Evolutionary conservation across 129 eudicot genomes (phyloP).

Genomic region (Scalesia atractyloides): DNA sequence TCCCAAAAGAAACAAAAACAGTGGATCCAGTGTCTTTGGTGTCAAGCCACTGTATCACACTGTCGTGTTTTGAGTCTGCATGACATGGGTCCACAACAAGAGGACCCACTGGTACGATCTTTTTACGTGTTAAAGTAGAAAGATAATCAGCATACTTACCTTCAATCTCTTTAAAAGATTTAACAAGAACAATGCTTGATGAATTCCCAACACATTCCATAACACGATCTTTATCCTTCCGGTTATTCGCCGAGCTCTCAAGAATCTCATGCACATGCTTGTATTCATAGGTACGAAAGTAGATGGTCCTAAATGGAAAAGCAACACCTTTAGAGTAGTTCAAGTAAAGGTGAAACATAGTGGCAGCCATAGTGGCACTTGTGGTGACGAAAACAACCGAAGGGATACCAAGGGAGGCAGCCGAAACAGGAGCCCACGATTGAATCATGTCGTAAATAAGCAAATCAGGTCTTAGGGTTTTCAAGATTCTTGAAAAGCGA

Average conservation of each 20-base stretch:
- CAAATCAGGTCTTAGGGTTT: constrained; percentile 33
- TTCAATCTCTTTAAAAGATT: constrained; percentile 20
- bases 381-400: constrained; percentile 32
- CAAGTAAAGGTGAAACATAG: constrained; percentile 23
- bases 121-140: background rate
- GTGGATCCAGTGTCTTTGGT: constrained; percentile 4
- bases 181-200: constrained; percentile 16
- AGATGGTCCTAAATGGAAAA: constrained; percentile 7
- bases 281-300: constrained; percentile 11
- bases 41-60: constrained; percentile 29
- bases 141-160: constrained; percentile 9
- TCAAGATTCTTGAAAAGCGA: constrained; percentile 17
- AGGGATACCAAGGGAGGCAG: constrained; percentile 24
- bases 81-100: background rate
- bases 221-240: constrained; percentile 22
- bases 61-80: background rate
- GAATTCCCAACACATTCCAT: constrained; percentile 13
- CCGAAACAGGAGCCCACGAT: constrained; percentile 30
- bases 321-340: background rate
- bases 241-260: constrained; percentile 16
- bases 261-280: constrained; percentile 1
- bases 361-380: constrained; percentile 25
- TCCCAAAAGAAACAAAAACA: constrained; percentile 34
- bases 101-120: constrained; percentile 2
- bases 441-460: constrained; percentile 35